These are phyloP conservation scores for Suhomyces canberraensis DNA, from an alignment of 805 yeast genomes.

Conservation along the genomic window DNA sequence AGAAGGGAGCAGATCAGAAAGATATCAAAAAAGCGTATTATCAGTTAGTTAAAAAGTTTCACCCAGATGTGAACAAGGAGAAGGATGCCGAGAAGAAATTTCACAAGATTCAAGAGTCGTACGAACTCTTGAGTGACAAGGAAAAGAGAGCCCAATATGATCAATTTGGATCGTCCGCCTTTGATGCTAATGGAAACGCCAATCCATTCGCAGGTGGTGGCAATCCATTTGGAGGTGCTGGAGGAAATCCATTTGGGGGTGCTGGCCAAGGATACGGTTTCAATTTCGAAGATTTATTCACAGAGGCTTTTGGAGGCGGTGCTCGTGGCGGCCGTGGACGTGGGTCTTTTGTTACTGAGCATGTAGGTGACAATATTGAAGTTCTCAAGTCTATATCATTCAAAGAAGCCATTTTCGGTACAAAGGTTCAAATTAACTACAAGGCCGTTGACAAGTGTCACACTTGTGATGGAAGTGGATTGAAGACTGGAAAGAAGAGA, in stretches of 20 bases:
- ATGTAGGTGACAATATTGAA: conserved; percentile 86
- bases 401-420: conserved; percentile 86
- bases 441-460: conserved; percentile 72
- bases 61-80: conserved; percentile 95
- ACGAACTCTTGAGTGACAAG: conserved; percentile 85
- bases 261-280: conserved; percentile 31
- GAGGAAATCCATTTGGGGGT: conserved; percentile 48
- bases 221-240: conserved; percentile 39
- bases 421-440: conserved; percentile 61
- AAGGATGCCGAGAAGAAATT: conserved; percentile 82
- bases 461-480: conserved; percentile 82
- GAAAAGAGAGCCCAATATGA: conserved; percentile 86
- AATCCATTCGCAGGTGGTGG: conserved; percentile 45
- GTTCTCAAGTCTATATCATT: conserved; percentile 69
- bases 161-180: conserved; percentile 86
- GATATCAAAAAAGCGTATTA: conserved; percentile 95
- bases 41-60: conserved; percentile 87
- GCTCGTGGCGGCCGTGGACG: conserved; percentile 38
- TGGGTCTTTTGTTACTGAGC: conserved; percentile 63
- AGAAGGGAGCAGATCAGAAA: conserved; percentile 63
- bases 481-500: conserved; percentile 71
- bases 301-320: conserved; percentile 48
- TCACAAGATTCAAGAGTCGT: conserved; percentile 91
- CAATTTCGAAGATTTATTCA: conserved; percentile 44
- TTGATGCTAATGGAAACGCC: conserved; percentile 57